Evolutionary conservation across 768 basidiomycete species (phyloP), one percentile per base, ranked within the genome.

Genomic region (Gymnopilus junonius): DNA sequence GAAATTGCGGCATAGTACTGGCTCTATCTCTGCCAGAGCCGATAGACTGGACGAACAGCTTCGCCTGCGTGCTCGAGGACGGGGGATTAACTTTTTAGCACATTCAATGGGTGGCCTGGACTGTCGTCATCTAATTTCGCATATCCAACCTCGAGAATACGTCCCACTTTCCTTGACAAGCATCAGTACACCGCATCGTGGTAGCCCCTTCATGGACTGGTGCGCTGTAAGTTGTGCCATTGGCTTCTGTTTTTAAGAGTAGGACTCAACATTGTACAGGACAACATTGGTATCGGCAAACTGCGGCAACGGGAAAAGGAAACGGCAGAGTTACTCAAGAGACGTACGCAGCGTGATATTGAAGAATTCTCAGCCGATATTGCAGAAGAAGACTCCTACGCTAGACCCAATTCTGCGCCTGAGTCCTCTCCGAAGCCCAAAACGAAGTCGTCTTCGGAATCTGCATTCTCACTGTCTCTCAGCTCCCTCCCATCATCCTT

Each of bases 191-290:
- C 97, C 97, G 15, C 97, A 99, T 74, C 86, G 94, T 17, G 97
- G 97, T 34, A 94, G 93, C 68, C 95, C 97, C 1, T 99, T 99
- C 76, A 99, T 99, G 97, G 94, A 97, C 74, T 99, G 97, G 97
- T 99, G 97, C 79, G 83, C 87, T 53, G 93, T 93, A 70, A 71
- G 91, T 83, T 27, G 45, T 60, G 37, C 14, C 29, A 21, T 27
- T 50, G 29, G 21, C 40, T 39, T 20, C 29, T 6, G 45, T 27
- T 31, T 31, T 21, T 54, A 35, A 15, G 42, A 39, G n/a, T 45
- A 17, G 42, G 14, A 55, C 31, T 27, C 48, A 29, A 21, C 51
- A 42, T n/a, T 59, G 25, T 17, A 5, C 67, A 94, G 91, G 92
- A 91, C 46, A 92, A 97, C 69, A 92, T 99, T 67, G 97, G 97